A percentile compares a stretch with the other conserved stretches of the same genome.
Conservation (phyloP, 1,139 yeast species). For the Waltiozyma solani region DNA sequence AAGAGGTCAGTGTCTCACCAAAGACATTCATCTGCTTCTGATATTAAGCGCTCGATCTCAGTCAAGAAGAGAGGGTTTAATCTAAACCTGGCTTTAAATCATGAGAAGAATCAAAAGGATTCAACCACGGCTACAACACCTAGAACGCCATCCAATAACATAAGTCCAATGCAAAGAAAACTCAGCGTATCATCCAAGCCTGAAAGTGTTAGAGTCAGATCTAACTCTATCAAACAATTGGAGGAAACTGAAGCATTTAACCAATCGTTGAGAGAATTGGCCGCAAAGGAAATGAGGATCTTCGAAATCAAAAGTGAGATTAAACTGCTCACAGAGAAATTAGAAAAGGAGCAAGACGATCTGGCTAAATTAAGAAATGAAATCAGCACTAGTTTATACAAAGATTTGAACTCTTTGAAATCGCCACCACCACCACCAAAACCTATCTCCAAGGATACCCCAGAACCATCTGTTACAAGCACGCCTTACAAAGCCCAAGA, state of each 20-base stretch:
- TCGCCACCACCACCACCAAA: conserved; percentile 19
- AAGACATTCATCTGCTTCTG: conserved; percentile 1
- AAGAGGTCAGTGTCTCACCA: background rate
- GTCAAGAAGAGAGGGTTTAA: conserved; percentile 11
- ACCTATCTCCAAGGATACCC: background rate
- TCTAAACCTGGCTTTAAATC: conserved; percentile 5
- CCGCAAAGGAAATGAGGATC: conserved; percentile 45
- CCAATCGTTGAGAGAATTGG: conserved; percentile 46
- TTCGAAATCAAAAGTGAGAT: conserved; percentile 7
- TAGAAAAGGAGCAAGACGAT: conserved; percentile 25
- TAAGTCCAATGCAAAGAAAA: background rate
- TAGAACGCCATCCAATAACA: conserved; percentile 1
- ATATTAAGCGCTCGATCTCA: conserved; percentile 5
- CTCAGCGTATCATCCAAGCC: background rate
- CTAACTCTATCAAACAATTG: conserved; percentile 7
- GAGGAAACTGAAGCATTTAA: conserved; percentile 28
- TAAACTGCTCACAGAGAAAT: conserved; percentile 20
- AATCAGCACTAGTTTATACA: conserved; percentile 33
- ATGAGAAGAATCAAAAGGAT: background rate
- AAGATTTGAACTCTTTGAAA: conserved; percentile 25
- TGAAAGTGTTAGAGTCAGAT: conserved; percentile 13
- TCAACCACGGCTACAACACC: conserved; percentile 2
- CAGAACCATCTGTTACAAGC: background rate
- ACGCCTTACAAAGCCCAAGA: too few relatives aligned
- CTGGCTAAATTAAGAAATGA: conserved; percentile 32